Evolutionary conservation across 495 filamentous ascomycete species (phyloP).

Genomic region (Penicillium cosmopolitanum): DNA sequence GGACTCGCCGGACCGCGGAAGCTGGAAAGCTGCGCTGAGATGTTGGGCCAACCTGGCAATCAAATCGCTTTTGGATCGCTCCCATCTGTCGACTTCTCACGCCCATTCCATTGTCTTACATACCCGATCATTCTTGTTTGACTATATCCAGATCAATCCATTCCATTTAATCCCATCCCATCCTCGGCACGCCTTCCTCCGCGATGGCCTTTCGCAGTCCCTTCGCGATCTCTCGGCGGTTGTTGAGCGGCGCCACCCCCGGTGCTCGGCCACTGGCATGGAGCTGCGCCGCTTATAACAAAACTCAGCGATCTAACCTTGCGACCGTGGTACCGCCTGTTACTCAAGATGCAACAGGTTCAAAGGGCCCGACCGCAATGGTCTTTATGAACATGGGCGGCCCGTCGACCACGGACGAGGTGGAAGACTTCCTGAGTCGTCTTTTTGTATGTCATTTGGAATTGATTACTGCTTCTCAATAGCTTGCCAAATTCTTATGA

Average conservation of each 20-base stretch:
- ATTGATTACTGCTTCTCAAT: not conserved
- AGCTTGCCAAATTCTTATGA: not conserved
- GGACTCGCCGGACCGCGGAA: constrained; percentile 8
- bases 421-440: constrained; percentile 88
- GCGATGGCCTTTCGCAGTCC: constrained; percentile 45
- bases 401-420: constrained; percentile 84
- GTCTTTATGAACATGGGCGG: constrained; percentile 99
- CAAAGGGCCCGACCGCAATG: constrained; percentile 84
- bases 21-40: not conserved
- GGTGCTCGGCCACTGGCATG: constrained; percentile 27
- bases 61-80: too few relatives aligned
- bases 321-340: constrained; percentile 75
- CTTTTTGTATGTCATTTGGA: constrained; percentile 72
- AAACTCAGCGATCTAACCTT: constrained; percentile 40
- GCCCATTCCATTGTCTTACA: too few relatives aligned
- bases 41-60: not conserved
- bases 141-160: not conserved
- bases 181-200: not conserved
- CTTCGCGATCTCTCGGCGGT: constrained; percentile 35
- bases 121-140: not conserved
- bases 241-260: constrained; percentile 27
- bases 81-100: too few relatives aligned
- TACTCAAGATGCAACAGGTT: constrained; percentile 65
- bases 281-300: constrained; percentile 30
- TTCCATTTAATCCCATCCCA: not conserved